Evolutionary conservation across 345 rosid genomes (phyloP).

Genomic region (Pseudoturritis turrita): DNA sequence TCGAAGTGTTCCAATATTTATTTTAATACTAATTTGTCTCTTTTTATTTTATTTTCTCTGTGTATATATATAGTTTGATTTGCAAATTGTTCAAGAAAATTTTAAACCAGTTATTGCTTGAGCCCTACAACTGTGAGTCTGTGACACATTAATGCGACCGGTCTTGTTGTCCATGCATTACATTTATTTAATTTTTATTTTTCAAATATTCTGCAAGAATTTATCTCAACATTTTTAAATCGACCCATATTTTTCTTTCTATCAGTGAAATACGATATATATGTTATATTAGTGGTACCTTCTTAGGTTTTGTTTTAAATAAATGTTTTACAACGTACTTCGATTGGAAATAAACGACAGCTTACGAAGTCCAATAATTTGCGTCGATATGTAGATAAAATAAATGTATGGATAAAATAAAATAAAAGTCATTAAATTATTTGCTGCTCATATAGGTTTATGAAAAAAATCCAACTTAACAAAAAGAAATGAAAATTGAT

Average conservation of each 20-base stretch:
- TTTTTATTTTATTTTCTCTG: neutral
- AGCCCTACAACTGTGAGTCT: constrained; percentile 3
- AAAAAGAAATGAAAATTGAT: neutral
- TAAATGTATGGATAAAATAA: neutral
- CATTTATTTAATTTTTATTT: neutral
- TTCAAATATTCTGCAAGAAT: neutral
- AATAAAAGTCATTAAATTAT: no score
- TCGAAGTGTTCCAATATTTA: no score
- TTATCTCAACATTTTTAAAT: neutral
- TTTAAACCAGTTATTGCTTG: neutral
- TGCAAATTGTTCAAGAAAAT: neutral
- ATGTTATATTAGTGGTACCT: neutral
- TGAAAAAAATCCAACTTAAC: neutral
- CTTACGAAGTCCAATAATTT: neutral
- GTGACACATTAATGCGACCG: constrained; percentile 21
- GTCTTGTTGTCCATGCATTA: neutral
- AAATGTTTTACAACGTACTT: neutral
- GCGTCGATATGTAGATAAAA: no score
- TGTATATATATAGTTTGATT: neutral
- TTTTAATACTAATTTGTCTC: neutral
- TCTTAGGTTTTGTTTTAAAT: neutral
- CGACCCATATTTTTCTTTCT: neutral
- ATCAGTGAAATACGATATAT: neutral
- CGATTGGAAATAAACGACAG: neutral
- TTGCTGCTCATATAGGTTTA: neutral